Conservation (phyloP, 305 asterid species). For the Withania somnifera region DNA sequence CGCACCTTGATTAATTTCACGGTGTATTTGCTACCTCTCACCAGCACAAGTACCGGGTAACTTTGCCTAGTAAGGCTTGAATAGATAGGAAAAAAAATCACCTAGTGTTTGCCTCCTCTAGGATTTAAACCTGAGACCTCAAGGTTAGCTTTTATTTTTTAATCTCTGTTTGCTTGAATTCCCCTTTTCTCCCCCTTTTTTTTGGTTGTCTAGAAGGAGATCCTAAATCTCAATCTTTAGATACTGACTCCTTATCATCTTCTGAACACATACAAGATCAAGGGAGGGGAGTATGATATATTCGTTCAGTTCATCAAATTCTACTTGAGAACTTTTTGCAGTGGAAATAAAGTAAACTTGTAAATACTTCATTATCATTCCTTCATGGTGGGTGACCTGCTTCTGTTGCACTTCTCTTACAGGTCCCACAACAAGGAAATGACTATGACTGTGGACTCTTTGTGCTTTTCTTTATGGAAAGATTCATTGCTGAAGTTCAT, state of each 20-base stretch:
- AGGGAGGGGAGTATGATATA: background rate
- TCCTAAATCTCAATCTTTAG: background rate
- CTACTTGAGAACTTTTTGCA: background rate
- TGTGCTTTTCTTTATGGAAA: conserved; percentile 78
- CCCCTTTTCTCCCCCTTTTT: background rate
- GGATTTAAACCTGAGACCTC: background rate
- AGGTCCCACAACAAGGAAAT: conserved; percentile 88
- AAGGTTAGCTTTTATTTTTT: background rate
- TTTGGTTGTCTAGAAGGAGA: background rate
- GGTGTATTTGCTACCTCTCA: background rate
- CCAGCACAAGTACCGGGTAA: background rate
- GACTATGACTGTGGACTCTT: conserved; percentile 84
- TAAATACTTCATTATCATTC: background rate
- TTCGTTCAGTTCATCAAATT: too few relatives aligned
- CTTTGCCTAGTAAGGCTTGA: background rate
- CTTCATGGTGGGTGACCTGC: background rate
- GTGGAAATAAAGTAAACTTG: background rate
- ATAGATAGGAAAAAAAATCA: background rate
- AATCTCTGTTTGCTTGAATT: background rate
- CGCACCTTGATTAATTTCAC: background rate
- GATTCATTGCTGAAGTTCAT: conserved; percentile 61
- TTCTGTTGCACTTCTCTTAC: conserved; percentile 7
- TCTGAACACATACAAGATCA: background rate
- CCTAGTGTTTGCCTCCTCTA: background rate
- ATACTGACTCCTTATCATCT: background rate